Evolutionary conservation across 2,329 filamentous ascomycete species (phyloP), one percentile per base, ranked within the genome.

Genomic region (Beauveria sp.): DNA sequence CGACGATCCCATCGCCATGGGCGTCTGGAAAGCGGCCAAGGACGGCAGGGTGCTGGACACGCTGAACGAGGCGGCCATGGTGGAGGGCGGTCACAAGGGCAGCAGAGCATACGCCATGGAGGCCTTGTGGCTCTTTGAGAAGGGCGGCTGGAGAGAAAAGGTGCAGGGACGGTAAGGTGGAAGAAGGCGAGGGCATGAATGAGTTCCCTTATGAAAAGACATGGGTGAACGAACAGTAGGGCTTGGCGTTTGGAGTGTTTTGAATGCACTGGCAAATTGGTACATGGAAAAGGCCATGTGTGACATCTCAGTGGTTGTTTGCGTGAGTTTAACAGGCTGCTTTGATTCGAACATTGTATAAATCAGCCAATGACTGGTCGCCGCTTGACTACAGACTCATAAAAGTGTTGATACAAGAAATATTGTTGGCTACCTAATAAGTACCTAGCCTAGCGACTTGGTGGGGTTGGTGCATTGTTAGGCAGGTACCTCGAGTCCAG

Each of bases 81-180:
- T 81, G 63, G 85, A 85, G 41, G 76, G 79, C 30, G 86, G 86
- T 0, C 92, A 97, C 78, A 78, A 89, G 62, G 93, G 91, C 61
- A 91, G 90, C 55, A 84, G 86, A 68, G 88, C 89, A 0, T 96
- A 92, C 79, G 92, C 93, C 12, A 86, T 89, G 3, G 93, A 97
- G 73, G 92, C 92, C 1, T 76, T 97, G 18, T 97, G 93, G 92
- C 73, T 96, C 63, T 92, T 82, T 66, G 82, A 85, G 70, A 85
- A 84, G 72, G 91, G 91, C 66, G 89, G 80, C 70, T 89, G 80
- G 89, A 89, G 70, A 75, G 86, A 76, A 78, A 83, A 72, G 74
- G 81, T 77, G 76, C 81, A 79, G 75, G 84, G 84, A 75, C 75
- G 80, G 77, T 73, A 71, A 75, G 1, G 65, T 78, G 5, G 63